Evolutionary conservation across 257 asterid species (phyloP).

Genomic region (Marsdenia floribunda): DNA sequence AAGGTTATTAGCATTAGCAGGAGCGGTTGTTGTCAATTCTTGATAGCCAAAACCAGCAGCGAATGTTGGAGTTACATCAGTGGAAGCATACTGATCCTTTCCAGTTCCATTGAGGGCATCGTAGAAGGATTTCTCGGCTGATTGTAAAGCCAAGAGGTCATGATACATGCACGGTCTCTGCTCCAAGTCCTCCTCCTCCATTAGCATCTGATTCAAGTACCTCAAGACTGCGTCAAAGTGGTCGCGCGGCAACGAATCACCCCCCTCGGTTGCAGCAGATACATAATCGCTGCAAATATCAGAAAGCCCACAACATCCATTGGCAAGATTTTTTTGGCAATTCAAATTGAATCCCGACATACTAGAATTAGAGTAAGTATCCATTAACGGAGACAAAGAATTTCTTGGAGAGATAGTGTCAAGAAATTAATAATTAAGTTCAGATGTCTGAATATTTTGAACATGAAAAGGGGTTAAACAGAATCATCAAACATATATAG

Average conservation of each 20-base stretch:
- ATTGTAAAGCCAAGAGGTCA: constrained; percentile 63
- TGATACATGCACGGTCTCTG: constrained; percentile 65
- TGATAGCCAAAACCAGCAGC: background rate
- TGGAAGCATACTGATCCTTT: background rate
- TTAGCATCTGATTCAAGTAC: constrained; percentile 58
- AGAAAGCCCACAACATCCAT: background rate
- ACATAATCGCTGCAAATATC: background rate
- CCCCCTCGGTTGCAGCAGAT: background rate
- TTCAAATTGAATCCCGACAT: background rate
- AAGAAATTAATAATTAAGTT: too few relatives aligned
- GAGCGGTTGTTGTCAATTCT: background rate
- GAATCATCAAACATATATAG: background rate
- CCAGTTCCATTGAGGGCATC: constrained; percentile 43
- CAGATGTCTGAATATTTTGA: background rate
- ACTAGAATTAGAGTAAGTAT: background rate
- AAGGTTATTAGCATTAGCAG: too few relatives aligned
- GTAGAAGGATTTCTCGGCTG: constrained; percentile 62
- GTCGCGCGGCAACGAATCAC: constrained; percentile 29
- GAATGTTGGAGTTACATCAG: background rate
- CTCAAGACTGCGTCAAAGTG: constrained; percentile 44
- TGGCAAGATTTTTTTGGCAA: constrained; percentile 1
- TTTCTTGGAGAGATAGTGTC: background rate
- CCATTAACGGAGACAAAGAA: background rate
- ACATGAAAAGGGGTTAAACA: background rate
- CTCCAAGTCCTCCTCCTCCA: constrained; percentile 51